phyloP scores from a whole-genome alignment of 2,329 filamentous ascomycete genomes.

The Sporothrix phasma region DNA sequence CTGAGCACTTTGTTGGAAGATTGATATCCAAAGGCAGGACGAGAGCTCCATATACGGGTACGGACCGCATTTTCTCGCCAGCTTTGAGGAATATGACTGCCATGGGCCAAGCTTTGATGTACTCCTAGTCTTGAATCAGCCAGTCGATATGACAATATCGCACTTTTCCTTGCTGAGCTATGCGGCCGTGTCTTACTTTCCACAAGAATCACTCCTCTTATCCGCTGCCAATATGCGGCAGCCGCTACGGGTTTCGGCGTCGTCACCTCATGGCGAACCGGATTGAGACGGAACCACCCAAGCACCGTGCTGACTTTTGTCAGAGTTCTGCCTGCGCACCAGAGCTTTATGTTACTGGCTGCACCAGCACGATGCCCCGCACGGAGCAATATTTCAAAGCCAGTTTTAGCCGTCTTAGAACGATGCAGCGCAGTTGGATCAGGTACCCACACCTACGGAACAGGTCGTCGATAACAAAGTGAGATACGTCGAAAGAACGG shows the following conservation, averaged over 20 bases:
- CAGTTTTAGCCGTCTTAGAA: no score
- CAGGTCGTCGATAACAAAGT: not conserved
- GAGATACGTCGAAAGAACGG: not conserved
- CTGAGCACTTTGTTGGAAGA: no score
- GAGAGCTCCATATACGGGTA: no score
- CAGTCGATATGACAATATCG: not conserved
- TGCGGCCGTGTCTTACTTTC: not conserved
- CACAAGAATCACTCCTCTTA: not conserved
- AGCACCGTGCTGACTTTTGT: not conserved
- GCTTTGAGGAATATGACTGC: no score
- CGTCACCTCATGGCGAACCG: not conserved
- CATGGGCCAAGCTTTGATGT: no score
- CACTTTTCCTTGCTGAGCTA: not conserved
- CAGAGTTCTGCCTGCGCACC: not conserved
- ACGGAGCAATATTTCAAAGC: no score
- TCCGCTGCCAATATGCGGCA: not conserved
- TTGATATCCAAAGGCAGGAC: no score
- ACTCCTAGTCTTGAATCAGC: no score
- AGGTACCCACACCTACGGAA: no score
- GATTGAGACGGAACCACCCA: not conserved
- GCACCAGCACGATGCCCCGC: not conserved
- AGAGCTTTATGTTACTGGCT: not conserved
- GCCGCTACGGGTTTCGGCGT: slow-evolving; percentile 1
- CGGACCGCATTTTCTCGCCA: no score
- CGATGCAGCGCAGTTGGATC: no score